Conservation (phyloP, 2,329 filamentous ascomycete genomes). For the Penicillium brevicompactum region DNA sequence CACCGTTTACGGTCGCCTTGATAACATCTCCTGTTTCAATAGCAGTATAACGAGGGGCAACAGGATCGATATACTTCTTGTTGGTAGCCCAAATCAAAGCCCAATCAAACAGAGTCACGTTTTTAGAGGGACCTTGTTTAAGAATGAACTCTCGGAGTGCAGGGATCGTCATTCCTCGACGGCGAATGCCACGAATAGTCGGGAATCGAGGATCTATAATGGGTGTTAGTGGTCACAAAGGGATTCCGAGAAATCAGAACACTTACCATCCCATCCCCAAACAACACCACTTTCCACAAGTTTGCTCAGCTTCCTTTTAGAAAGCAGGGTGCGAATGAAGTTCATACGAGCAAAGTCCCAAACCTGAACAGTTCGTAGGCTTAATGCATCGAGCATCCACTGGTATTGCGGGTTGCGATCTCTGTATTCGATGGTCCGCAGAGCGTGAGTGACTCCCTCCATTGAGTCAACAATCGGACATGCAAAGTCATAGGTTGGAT, state of each 20-base stretch:
- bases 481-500: constrained; percentile 68
- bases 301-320: constrained; percentile 55
- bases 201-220: constrained; percentile 48
- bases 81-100: constrained; percentile 59
- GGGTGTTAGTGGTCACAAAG: too few species aligned
- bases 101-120: constrained; percentile 54
- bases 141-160: constrained; percentile 53
- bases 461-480: constrained; percentile 65
- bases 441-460: constrained; percentile 66
- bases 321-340: constrained; percentile 53
- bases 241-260: too few species aligned
- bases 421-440: constrained; percentile 64
- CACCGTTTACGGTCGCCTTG: constrained; percentile 68
- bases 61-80: constrained; percentile 80
- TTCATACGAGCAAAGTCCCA: constrained; percentile 58
- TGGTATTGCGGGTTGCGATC: constrained; percentile 56
- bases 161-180: constrained; percentile 53
- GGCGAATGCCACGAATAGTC: constrained; percentile 53
- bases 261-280: constrained; percentile 51
- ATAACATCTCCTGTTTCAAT: constrained; percentile 72
- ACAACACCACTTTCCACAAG: constrained; percentile 51
- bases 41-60: constrained; percentile 73
- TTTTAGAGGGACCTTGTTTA: constrained; percentile 52
- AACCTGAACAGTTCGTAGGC: constrained; percentile 49
- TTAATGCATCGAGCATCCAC: constrained; percentile 53